Evolutionary conservation across 805 yeast species (phyloP).

Genomic region (Pichia cephalocereana): DNA sequence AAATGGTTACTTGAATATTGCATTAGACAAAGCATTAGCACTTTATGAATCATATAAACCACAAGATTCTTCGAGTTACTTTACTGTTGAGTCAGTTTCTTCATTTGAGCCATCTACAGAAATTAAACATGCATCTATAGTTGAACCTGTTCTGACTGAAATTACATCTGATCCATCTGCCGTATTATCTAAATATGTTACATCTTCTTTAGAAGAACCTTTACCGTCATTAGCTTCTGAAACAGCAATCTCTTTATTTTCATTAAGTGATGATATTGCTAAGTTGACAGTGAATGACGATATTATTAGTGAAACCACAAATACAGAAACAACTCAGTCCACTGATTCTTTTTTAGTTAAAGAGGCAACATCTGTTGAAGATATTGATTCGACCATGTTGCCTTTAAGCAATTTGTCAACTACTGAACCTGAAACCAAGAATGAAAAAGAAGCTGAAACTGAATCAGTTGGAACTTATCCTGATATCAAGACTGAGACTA

Average conservation of each 20-base stretch:
- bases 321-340: neutral
- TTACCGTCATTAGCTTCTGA: neutral
- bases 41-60: constrained; percentile 19
- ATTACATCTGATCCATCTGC: neutral
- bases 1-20: constrained; percentile 21
- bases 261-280: neutral
- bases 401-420: neutral
- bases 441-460: too few relatives aligned
- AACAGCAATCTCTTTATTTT: neutral
- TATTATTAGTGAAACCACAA: constrained; percentile 2
- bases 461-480: too few relatives aligned
- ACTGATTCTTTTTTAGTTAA: neutral
- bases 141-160: neutral
- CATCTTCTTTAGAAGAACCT: neutral
- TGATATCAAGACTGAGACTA: too few relatives aligned
- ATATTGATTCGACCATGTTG: neutral
- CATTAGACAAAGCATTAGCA: constrained; percentile 14
- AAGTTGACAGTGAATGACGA: constrained; percentile 6
- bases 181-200: neutral
- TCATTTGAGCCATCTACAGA: neutral
- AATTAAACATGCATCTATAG: neutral
- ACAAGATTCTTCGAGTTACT: constrained; percentile 26
- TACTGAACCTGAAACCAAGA: too few relatives aligned
- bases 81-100: constrained; percentile 24
- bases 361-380: neutral